Conservation (phyloP, 805 yeast genomes). For the Yarrowia sp. region DNA sequence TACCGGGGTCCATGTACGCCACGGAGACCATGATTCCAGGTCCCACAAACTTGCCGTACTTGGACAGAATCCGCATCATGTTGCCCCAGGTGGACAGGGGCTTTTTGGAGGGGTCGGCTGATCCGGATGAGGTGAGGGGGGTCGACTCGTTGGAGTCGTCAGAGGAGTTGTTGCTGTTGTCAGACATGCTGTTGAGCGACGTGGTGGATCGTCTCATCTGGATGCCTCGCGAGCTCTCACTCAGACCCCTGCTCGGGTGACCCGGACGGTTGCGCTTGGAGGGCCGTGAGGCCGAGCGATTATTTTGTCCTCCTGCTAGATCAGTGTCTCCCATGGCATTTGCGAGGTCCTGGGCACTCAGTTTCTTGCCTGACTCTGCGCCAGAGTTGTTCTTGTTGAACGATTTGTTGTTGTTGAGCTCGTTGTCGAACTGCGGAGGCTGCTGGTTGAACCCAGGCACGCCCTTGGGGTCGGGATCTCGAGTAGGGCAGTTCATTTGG, state of each 20-base stretch:
- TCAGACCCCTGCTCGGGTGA: slow-evolving; percentile 19
- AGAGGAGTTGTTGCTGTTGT: not conserved
- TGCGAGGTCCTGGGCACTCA: slow-evolving; percentile 26
- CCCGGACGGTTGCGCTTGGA: not conserved
- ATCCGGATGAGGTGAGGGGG: slow-evolving; percentile 32
- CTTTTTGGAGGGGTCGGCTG: slow-evolving; percentile 23
- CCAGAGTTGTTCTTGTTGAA: slow-evolving; percentile 38
- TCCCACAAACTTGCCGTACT: slow-evolving; percentile 75
- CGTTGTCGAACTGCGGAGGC: slow-evolving; percentile 44
- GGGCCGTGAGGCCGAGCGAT: slow-evolving; percentile 20
- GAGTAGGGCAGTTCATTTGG: slow-evolving; percentile 46
- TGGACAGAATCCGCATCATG: slow-evolving; percentile 50
- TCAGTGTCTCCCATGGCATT: slow-evolving; percentile 29
- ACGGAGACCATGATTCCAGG: slow-evolving; percentile 90
- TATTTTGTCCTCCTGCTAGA: slow-evolving; percentile 16
- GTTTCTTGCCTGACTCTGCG: slow-evolving; percentile 11
- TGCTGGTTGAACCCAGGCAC: slow-evolving; percentile 45
- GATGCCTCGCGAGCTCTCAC: slow-evolving; percentile 17
- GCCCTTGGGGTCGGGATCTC: slow-evolving; percentile 48
- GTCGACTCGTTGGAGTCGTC: slow-evolving; percentile 32
- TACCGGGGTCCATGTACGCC: slow-evolving; percentile 94
- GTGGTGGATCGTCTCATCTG: slow-evolving; percentile 25
- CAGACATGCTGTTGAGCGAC: slow-evolving; percentile 5
- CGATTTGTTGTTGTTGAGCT: slow-evolving; percentile 42
- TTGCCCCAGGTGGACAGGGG: slow-evolving; percentile 25